Conservation (phyloP, 169 alveolate genomes). For the Neospora caninum region DNA sequence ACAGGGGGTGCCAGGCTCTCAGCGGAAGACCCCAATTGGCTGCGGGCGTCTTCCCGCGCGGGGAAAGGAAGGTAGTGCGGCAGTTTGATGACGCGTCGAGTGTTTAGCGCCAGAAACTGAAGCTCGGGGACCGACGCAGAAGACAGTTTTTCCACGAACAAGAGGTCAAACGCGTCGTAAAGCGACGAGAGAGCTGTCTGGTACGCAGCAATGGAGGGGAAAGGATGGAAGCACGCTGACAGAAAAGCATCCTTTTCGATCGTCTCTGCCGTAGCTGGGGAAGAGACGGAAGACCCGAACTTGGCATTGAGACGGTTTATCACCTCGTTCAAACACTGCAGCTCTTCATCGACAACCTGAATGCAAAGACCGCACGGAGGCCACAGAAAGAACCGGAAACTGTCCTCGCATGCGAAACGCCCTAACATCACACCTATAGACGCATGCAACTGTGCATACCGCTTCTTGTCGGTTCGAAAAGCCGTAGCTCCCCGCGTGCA, state of each 20-base stretch:
- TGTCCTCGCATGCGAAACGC: too few species aligned
- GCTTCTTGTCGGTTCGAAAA: too few species aligned
- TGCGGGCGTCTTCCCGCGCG: background rate
- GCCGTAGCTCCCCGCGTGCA: too few species aligned
- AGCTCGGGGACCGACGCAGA: background rate
- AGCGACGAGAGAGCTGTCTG: background rate
- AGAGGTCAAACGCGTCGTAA: background rate
- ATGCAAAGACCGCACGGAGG: background rate
- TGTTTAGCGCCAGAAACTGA: background rate
- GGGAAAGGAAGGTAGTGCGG: slow-evolving; percentile 30
- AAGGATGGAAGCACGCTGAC: slow-evolving; percentile 9
- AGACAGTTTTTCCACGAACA: background rate
- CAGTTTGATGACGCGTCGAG: background rate
- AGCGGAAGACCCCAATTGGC: background rate
- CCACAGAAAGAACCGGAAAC: background rate
- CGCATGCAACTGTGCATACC: too few species aligned
- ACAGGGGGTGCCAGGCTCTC: background rate
- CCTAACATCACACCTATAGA: too few species aligned
- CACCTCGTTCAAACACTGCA: slow-evolving; percentile 33
- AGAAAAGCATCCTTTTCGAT: background rate
- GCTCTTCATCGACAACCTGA: slow-evolving; percentile 33
- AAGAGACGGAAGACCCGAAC: background rate
- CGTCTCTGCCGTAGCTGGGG: background rate
- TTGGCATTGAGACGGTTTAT: background rate
- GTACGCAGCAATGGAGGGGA: background rate